These are phyloP conservation scores for Hygrocybe coccinea DNA, from an alignment of 768 basidiomycete species.

Conservation along the genomic window DNA sequence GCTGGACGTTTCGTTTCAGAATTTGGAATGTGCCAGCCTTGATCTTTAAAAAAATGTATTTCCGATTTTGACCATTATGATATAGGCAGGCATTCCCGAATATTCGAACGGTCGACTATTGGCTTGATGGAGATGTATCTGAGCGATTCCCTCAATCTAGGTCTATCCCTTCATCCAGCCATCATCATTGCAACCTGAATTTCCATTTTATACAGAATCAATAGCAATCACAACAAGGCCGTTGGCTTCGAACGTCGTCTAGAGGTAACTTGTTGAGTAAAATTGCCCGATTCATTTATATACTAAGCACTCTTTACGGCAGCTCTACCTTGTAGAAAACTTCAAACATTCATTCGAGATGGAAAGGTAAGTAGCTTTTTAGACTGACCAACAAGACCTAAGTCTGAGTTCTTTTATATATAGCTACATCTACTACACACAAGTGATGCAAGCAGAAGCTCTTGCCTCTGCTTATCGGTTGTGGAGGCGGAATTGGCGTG, in stretches of 20 bases:
- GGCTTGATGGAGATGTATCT: slow-evolving; percentile 67
- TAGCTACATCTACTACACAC: slow-evolving; percentile 91
- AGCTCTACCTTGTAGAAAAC: slow-evolving; percentile 90
- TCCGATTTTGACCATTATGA: too few species aligned
- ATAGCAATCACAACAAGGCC: slow-evolving; percentile 88
- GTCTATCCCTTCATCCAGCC: slow-evolving; percentile 32
- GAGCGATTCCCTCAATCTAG: slow-evolving; percentile 88
- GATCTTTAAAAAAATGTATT: not conserved
- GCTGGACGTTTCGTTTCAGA: slow-evolving; percentile 92
- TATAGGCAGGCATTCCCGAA: slow-evolving; percentile 83
- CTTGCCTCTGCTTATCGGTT: slow-evolving; percentile 82
- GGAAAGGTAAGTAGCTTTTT: slow-evolving; percentile 51
- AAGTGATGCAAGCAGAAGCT: slow-evolving; percentile 94
- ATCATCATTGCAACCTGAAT: not conserved
- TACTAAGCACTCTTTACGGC: not conserved
- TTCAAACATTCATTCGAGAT: slow-evolving; percentile 86
- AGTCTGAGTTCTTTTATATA: slow-evolving; percentile 7
- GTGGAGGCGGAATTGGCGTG: slow-evolving; percentile 90
- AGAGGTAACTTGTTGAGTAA: slow-evolving; percentile 44
- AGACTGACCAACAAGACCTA: not conserved
- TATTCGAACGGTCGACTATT: slow-evolving; percentile 83
- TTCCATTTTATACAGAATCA: slow-evolving; percentile 39
- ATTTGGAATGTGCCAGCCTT: slow-evolving; percentile 72
- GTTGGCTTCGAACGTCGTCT: slow-evolving; percentile 78
- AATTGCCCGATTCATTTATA: not conserved